Evolutionary conservation across 1,284 basidiomycete genomes (phyloP), one percentile per base, ranked within the genome.

Genomic region (Rhodofomes roseus): DNA sequence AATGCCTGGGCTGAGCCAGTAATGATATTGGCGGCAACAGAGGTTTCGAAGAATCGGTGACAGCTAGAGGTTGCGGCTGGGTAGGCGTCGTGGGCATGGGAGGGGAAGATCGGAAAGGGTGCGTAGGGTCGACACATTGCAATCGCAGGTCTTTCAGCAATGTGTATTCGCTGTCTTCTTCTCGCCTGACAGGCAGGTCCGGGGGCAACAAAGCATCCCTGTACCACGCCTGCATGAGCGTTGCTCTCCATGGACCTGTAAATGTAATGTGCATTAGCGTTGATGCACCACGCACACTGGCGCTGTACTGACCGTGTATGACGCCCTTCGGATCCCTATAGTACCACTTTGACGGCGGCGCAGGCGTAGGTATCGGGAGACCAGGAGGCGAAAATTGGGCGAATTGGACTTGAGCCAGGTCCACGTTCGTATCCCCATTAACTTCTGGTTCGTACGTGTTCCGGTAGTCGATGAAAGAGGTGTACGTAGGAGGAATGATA

Each of bases 191-290:
- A 2, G 90, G 90, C 11, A 93, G 81, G 70, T 92, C 89, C 0
- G 86, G 86, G 4, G 90, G 90, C 37, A 93, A 77, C 16, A 92
- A 72, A 11, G 88, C 89, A 62, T 93, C 90, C 66, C 87, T 88
- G 68, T 89, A 91, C 90, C 90, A 93, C 6, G 85, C 82, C 69
- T 92, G 90, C 90, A 93, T 93, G 40, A 92, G 77, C n/a, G 84
- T 82, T 22, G 88, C 79, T 69, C 90, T 90, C 91, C 91, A 93
- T 22, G 91, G 91, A 51, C 90, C 90, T 92, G 58, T 3, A 31
- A 46, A 52, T 57, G 29, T 9, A 40, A 34, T 4, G 11, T 4
- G 18, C 50, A 22, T 52, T 8, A 52, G 50, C 31, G 23, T 5
- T 54, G 12, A 53, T 50, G 37, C 58, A 55, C 7, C 16, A 27